phyloP scores from a whole-genome alignment of 2,329 filamentous ascomycete genomes.

The Trichoderma aggressivum region DNA sequence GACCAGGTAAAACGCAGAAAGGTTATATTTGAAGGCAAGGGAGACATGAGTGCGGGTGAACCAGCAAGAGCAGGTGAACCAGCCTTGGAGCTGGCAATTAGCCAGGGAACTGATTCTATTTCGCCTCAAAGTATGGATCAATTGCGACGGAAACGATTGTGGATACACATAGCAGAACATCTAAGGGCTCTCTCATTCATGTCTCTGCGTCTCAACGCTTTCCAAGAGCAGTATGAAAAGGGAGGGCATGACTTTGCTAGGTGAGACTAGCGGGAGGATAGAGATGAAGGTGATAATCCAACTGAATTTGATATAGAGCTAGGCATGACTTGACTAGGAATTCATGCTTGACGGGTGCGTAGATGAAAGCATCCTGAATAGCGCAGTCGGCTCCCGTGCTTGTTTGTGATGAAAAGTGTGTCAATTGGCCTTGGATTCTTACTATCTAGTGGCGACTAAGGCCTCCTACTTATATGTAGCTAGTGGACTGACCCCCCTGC shows the following conservation, averaged over 20 bases:
- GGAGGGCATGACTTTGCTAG: background rate
- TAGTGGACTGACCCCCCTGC: too few species aligned
- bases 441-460: too few species aligned
- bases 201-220: background rate
- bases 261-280: background rate
- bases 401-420: too few species aligned
- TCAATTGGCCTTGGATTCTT: too few species aligned
- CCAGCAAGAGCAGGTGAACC: background rate
- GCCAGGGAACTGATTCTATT: background rate
- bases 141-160: background rate
- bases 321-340: too few species aligned
- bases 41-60: background rate
- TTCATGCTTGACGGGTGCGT: too few species aligned
- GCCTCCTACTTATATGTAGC: too few species aligned
- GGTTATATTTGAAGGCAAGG: background rate
- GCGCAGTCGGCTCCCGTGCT: too few species aligned
- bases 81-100: background rate
- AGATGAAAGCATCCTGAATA: too few species aligned
- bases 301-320: too few species aligned
- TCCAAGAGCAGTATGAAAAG: background rate
- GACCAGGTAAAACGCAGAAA: background rate
- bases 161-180: background rate
- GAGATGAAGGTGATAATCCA: background rate
- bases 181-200: background rate
- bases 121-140: background rate